Evolutionary conservation across 805 yeast species (phyloP), one percentile per base, ranked within the genome.

Genomic region (Candida vaughaniae): DNA sequence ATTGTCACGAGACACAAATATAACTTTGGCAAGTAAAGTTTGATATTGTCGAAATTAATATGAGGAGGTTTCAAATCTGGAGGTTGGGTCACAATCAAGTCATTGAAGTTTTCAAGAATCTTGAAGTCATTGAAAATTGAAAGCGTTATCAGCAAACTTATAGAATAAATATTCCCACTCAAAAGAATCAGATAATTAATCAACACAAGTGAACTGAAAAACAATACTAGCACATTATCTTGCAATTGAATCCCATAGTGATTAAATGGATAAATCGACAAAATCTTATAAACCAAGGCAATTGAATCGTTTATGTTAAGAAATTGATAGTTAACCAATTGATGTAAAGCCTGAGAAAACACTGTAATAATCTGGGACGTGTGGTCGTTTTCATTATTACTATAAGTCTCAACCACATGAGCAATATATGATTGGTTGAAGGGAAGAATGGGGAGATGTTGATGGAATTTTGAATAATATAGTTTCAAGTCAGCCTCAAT

Each of bases 101-200:
- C 72, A 19, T 66, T 58, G 48, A 68, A 62, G 32, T 66, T 61
- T 36, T 73, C 69, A 46, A 67, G 66, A 6, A 82, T 56, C 43
- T 71, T 71, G 55, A 78, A 73, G 47, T 80, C 87, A 52, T 77
- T 77, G 50, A 80, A 75, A 10, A 79, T 66, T 1, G 80, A 60
- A 10, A 72, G 66, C 1, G 82, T 64, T 29, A 55, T 62, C 3
- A 78, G 69, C 19, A 83, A 63, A 1, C 82, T 80, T 26, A 78
- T 59, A 5, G 85, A 75, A 49, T 75, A 78, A 23, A 71, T 67
- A 35, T 75, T 77, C 0, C 90, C 89, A 16, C 79, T 73, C 27
- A 80, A 60, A 2, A 80, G 59, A 7, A 80, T 68, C 7, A 78
- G 60, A 49, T 79, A 83, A 49, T 81, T 81, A 20, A 79, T 51